A percentile compares a stretch with the other conserved stretches of the same genome.
Conservation (phyloP, 371 early-diverging fungal species). For the Quaeritorhiza haematococci region DNA sequence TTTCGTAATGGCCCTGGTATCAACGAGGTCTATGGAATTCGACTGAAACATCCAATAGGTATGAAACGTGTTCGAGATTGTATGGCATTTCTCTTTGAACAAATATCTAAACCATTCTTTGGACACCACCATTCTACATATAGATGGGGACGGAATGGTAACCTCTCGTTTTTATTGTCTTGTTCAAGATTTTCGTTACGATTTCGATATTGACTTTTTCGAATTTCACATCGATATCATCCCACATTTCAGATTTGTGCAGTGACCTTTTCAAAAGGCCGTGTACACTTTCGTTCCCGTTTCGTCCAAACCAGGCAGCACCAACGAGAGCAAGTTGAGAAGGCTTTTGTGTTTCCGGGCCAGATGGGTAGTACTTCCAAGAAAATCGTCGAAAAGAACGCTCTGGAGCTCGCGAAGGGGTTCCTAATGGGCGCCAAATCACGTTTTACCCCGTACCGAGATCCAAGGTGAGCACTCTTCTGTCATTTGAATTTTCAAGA, state of each 20-base stretch:
- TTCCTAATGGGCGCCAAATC: not conserved
- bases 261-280: constrained; percentile 2
- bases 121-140: not conserved
- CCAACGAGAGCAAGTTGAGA: constrained; percentile 2
- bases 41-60: constrained; percentile 6
- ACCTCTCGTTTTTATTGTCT: too few species aligned
- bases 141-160: constrained; percentile 9
- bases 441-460: not conserved
- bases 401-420: not conserved
- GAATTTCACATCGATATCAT: too few species aligned
- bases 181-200: too few species aligned
- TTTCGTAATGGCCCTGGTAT: constrained; percentile 6
- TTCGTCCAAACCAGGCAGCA: constrained; percentile 7
- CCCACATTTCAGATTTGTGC: too few species aligned
- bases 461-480: constrained; percentile 6
- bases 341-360: not conserved
- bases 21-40: constrained; percentile 3
- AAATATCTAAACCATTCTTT: not conserved
- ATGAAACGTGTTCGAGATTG: too few species aligned
- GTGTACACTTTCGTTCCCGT: constrained; percentile 1
- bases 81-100: too few species aligned
- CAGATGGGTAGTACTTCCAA: constrained; percentile 4
- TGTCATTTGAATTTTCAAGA: not conserved
- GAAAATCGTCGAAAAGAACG: not conserved
- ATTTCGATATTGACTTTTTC: too few species aligned